Evolutionary conservation across 345 rosid genomes (phyloP).

Genomic region (Sisymbrium altissimum): DNA sequence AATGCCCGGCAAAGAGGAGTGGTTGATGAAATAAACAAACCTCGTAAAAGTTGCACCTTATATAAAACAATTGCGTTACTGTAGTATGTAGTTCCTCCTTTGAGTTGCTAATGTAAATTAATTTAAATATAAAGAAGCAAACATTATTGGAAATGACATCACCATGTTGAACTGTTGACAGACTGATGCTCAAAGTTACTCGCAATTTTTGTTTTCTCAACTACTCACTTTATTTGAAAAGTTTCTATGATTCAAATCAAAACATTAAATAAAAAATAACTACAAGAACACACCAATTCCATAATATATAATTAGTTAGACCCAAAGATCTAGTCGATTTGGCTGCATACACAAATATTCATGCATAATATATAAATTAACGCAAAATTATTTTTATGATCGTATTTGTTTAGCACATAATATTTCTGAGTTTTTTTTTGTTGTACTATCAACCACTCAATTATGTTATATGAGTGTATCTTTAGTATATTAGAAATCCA

Average conservation of each 20-base stretch:
- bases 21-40: constrained; percentile 22
- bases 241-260: background rate
- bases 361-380: background rate
- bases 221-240: background rate
- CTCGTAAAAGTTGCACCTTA: background rate
- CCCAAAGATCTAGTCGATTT: background rate
- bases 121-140: constrained; percentile 2
- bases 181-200: background rate
- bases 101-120: background rate
- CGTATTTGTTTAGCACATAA: too few species aligned
- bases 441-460: too few species aligned
- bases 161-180: constrained; percentile 16
- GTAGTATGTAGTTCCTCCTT: background rate
- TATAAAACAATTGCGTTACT: background rate
- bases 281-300: background rate
- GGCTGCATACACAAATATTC: background rate
- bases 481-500: too few species aligned
- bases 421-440: too few species aligned
- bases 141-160: constrained; percentile 19
- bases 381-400: too few species aligned
- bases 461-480: too few species aligned
- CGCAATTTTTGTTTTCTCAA: too few species aligned
- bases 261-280: background rate
- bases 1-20: constrained; percentile 28
- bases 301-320: background rate